Percentiles rank a stretch among this genome's conserved stretches.
Conservation (phyloP, 2,329 filamentous ascomycete genomes). For the Colletotrichum scovillei region DNA sequence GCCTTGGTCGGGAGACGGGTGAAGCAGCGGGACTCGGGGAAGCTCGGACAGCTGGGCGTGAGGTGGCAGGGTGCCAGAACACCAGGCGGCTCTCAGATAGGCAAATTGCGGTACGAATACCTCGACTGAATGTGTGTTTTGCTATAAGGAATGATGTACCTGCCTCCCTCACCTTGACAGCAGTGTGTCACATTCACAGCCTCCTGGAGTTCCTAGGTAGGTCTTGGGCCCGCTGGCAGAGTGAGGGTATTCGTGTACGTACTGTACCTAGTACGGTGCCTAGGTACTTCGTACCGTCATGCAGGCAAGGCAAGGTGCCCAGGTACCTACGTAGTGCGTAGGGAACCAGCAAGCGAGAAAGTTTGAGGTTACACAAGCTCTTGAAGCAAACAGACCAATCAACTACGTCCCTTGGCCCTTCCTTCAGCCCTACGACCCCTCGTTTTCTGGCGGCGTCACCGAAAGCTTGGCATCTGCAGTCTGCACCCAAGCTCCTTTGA, state of each 20-base stretch:
- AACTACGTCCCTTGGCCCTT: not conserved
- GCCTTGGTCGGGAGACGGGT: not conserved
- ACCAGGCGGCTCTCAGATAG: not conserved
- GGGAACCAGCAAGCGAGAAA: not conserved
- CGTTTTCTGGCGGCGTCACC: slow-evolving; percentile 24
- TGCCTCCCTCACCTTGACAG: too few species aligned
- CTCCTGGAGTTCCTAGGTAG: too few species aligned
- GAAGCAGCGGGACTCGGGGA: not conserved
- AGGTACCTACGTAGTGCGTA: too few species aligned
- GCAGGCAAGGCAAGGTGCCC: too few species aligned
- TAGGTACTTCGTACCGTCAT: not conserved
- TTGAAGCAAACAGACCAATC: slow-evolving; percentile 11
- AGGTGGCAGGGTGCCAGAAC: not conserved
- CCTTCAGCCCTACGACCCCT: slow-evolving; percentile 26
- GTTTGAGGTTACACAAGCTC: slow-evolving; percentile 3
- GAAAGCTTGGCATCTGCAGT: slow-evolving; percentile 30
- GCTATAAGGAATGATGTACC: too few species aligned
- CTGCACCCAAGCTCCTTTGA: slow-evolving; percentile 8
- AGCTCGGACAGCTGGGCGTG: not conserved
- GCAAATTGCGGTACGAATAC: not conserved
- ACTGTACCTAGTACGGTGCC: too few species aligned
- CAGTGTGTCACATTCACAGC: too few species aligned
- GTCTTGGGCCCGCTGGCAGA: too few species aligned
- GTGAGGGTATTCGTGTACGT: too few species aligned
- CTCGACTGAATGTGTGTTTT: not conserved